Evolutionary conservation across 1,284 basidiomycete species (phyloP), one percentile per base, ranked within the genome.

Genomic region (Caloboletus firmus): DNA sequence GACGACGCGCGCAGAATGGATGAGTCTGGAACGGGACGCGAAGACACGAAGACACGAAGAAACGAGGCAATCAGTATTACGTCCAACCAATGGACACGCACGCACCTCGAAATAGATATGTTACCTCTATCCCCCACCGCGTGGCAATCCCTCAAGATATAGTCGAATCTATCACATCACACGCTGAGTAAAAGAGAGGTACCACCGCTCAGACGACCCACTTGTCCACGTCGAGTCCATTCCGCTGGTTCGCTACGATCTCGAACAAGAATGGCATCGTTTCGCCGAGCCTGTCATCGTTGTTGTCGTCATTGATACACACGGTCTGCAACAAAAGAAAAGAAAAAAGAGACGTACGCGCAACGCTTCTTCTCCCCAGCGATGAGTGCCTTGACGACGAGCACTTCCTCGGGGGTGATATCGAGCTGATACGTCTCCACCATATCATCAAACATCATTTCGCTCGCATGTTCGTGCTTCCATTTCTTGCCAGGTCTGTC

Each of bases 151-250:
- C 90, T 76, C 7, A 81, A 74, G 52, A 92, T 89, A 59, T 92
- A 92, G 61, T 92, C 89, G 55, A 91, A 89, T 60, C 85, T 88
- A 40, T 17, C 34, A n/a, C 42, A 24, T 30, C 17, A 13, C 31
- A 13, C 2, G n/a, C 9, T 45, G 30, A 15, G 26, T 15, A 39
- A 31, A 18, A n/a, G n/a, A n/a, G 11, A 45, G n/a, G 31, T 30
- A 12, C 20, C 26, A 42, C 9, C 34, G 39, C 11, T 32, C 20
- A 17, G 30, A 20, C 28, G 37, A 47, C 42, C 24, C 51, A 87
- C 87, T 91, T 91, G 76, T 92, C 90, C 4, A 92, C 89, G 61
- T 91, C 89, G 7, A 92, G 75, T 0, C 89, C 89, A 55, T 91
- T 91, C 4, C 82, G 75, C 66, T 81, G 80, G 71, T 92, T 92